Evolutionary conservation across 2,329 filamentous ascomycete species (phyloP).

Genomic region (Exophiala viscosa): DNA sequence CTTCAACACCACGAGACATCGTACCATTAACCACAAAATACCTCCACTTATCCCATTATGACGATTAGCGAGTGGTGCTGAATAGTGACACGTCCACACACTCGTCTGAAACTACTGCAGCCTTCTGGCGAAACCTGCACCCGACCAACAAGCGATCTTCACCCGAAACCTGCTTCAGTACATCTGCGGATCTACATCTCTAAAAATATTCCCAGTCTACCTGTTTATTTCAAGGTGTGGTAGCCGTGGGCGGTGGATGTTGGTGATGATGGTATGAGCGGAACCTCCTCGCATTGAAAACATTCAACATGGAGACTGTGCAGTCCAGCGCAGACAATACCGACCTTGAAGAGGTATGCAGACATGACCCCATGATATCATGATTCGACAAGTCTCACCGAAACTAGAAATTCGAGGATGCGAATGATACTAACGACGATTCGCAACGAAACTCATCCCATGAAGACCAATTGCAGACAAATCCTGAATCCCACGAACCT

Average conservation of each 20-base stretch:
- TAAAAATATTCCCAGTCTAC: too few species aligned
- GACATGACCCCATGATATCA: constrained; percentile 6
- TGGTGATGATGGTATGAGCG: constrained; percentile 12
- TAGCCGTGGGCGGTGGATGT: neutral
- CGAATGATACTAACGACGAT: constrained; percentile 45
- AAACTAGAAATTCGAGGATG: constrained; percentile 81
- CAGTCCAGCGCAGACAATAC: constrained; percentile 39
- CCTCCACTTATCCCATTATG: too few species aligned
- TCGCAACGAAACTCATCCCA: constrained; percentile 10
- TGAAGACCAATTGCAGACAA: constrained; percentile 5
- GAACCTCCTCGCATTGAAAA: constrained; percentile 1
- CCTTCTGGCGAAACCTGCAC: too few species aligned
- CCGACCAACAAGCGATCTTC: too few species aligned
- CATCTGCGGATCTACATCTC: too few species aligned
- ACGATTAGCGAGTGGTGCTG: too few species aligned
- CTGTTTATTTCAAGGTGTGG: too few species aligned
- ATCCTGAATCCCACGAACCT: constrained; percentile 2
- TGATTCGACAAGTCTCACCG: constrained; percentile 2
- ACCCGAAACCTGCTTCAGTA: too few species aligned
- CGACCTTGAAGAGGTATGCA: constrained; percentile 42
- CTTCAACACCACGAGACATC: too few species aligned
- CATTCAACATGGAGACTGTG: constrained; percentile 28
- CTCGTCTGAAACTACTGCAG: too few species aligned
- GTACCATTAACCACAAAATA: too few species aligned
- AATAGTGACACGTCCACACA: too few species aligned